These are phyloP conservation scores for Moesziomyces globuligerus DNA, from an alignment of 1,284 basidiomycete species.

Conservation along the genomic window DNA sequence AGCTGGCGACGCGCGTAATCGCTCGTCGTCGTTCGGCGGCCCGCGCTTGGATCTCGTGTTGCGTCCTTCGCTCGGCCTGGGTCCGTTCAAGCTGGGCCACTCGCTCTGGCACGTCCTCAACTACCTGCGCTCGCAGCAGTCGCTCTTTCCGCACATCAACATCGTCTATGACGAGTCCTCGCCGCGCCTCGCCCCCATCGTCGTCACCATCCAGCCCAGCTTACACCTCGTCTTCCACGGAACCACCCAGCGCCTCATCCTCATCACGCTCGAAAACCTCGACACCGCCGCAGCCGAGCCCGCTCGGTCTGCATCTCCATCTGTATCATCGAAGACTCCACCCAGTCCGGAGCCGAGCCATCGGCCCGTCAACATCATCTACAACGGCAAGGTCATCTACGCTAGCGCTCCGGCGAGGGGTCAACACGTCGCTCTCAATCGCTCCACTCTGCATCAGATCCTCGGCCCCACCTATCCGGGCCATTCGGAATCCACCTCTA, in stretches of 20 bases:
- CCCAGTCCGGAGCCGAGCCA: slow-evolving; percentile 25
- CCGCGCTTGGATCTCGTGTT: slow-evolving; percentile 38
- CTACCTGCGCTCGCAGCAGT: slow-evolving; percentile 47
- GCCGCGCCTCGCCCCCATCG: slow-evolving; percentile 37
- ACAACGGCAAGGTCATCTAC: slow-evolving; percentile 41
- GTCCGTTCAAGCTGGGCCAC: slow-evolving; percentile 50
- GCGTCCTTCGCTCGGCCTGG: slow-evolving; percentile 33
- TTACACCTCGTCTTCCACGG: slow-evolving; percentile 44
- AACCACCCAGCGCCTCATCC: slow-evolving; percentile 29
- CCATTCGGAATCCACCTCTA: slow-evolving; percentile 12
- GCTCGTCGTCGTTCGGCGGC: slow-evolving; percentile 26
- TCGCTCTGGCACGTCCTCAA: slow-evolving; percentile 54
- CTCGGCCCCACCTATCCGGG: slow-evolving; percentile 50
- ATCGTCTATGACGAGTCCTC: slow-evolving; percentile 31
- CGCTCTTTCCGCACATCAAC: slow-evolving; percentile 47
- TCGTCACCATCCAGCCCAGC: slow-evolving; percentile 37
- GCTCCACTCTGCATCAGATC: slow-evolving; percentile 47
- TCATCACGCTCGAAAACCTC: slow-evolving; percentile 50
- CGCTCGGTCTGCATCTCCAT: not conserved
- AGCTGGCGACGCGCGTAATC: slow-evolving; percentile 10
- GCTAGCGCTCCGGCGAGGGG: slow-evolving; percentile 13
- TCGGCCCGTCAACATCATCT: slow-evolving; percentile 36
- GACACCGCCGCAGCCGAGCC: not conserved
- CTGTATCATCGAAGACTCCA: not conserved
- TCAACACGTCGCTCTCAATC: slow-evolving; percentile 25